Base-by-base conservation (phyloP, 768 basidiomycete species). In the Hypholoma sublateritium region DNA sequence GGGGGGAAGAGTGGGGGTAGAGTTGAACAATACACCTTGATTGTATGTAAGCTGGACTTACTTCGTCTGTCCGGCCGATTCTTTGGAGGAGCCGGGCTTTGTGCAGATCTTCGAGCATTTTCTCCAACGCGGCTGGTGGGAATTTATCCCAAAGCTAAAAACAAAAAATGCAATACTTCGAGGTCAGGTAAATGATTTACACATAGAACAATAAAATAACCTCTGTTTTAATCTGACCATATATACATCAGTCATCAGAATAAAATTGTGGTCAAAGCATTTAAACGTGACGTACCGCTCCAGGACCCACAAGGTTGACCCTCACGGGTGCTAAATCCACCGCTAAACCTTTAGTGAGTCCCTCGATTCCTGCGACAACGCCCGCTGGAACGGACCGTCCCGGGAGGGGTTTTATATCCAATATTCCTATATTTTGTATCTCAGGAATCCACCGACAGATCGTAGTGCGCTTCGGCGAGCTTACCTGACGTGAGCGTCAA, bases 281-380 rank as follows among this genome's bases (percentile, higher is more conserved):
- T 41, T 13, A 13, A 25, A 14, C 12, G 5, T 8, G 7, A 53
- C 51, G 34, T 34, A 53, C 47, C 24, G 19, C 37, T 41, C 55
- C 55, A 11, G 55, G 47, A 22, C 37, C 24, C 14, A 56, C 37
- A 28, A 37, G 17, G 36, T 56, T 56, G 14, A 56, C 55, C 7
- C 55, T 47, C 0, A 56, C n/a, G 22, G 55, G 55, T 6, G 55
- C 55, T 17, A 56, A 34, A 56, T 56, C 55, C 8, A 49, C 36
- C 12, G 55, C 55, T n/a, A 56, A 39, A 21, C 37, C 37, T 43
- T 32, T 56, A 16, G 32, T 34, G 8, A 56, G 12, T 4, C 55
- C 55, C 13, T 56, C 22, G 3, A 56, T 5, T 1, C 21, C 12
- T 19, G 34, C 49, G 22, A 37, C 37, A 25, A 42, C 24, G 16